phyloP scores from a whole-genome alignment of 2,329 filamentous ascomycete species.

The Periconia macrospinosa region DNA sequence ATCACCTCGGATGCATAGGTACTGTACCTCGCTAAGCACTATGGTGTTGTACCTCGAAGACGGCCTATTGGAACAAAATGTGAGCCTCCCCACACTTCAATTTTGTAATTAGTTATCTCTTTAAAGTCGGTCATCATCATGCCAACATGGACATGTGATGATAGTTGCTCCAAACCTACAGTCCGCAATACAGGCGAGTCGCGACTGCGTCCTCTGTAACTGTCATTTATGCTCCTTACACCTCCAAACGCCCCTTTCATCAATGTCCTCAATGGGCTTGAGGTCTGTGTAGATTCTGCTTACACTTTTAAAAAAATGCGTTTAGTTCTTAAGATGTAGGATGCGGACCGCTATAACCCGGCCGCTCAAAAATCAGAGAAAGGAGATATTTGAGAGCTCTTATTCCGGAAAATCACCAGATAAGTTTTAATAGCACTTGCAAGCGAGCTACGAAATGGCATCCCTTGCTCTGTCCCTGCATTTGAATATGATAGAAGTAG shows the following conservation, averaged over 20 bases:
- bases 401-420: slow-evolving; percentile 40
- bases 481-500: slow-evolving; percentile 41
- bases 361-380: slow-evolving; percentile 38
- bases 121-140: slow-evolving; percentile 1
- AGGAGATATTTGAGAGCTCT: slow-evolving; percentile 32
- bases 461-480: slow-evolving; percentile 40
- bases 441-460: slow-evolving; percentile 38
- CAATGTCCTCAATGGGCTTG: slow-evolving; percentile 7
- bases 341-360: slow-evolving; percentile 40
- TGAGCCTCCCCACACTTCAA: too few species aligned
- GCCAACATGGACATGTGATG: slow-evolving; percentile 9
- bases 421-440: slow-evolving; percentile 41
- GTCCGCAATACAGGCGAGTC: slow-evolving; percentile 5
- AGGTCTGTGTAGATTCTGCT: slow-evolving; percentile 3
- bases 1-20: neutral
- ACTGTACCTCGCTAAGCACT: neutral
- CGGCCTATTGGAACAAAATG: too few species aligned
- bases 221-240: slow-evolving; percentile 8
- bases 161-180: slow-evolving; percentile 6
- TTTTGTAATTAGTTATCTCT: too few species aligned
- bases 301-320: neutral
- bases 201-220: slow-evolving; percentile 9
- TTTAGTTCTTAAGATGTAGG: slow-evolving; percentile 26
- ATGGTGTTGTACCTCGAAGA: too few species aligned
- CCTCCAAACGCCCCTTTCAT: slow-evolving; percentile 4